A percentile compares a stretch with the other conserved stretches of the same genome.
phyloP scores from a whole-genome alignment of 352 stramenopile species.

The Thalassiosira exigua region DNA sequence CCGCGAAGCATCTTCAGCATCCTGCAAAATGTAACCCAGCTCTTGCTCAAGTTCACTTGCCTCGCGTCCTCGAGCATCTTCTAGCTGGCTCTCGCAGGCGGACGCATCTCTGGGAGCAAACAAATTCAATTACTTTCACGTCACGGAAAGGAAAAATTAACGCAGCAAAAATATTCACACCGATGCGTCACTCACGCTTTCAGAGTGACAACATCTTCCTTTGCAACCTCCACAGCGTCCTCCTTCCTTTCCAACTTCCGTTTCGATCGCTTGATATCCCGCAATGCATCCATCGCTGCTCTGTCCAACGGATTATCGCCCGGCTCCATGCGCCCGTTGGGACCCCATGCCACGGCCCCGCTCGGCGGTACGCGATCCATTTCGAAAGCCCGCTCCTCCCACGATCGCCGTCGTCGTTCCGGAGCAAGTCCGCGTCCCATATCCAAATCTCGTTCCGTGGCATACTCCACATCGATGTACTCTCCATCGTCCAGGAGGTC shows the following conservation, averaged over 20 bases:
- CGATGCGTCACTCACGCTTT: too few relatives aligned
- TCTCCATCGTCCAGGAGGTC: slow-evolving; percentile 41
- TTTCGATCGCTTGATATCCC: slow-evolving; percentile 69
- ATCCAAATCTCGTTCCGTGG: slow-evolving; percentile 1
- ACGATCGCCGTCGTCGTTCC: slow-evolving; percentile 44
- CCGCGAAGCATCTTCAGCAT: slow-evolving; percentile 70
- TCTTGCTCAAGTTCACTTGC: slow-evolving; percentile 31
- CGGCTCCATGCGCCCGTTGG: slow-evolving; percentile 51
- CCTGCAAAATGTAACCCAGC: slow-evolving; percentile 62
- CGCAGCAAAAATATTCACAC: too few relatives aligned
- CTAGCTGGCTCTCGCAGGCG: slow-evolving; percentile 53
- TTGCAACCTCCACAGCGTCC: slow-evolving; percentile 56
- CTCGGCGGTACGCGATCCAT: slow-evolving; percentile 76
- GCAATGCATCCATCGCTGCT: slow-evolving; percentile 68
- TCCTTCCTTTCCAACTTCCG: slow-evolving; percentile 60
- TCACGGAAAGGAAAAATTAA: too few relatives aligned
- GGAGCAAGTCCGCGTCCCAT: neutral
- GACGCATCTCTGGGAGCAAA: too few relatives aligned
- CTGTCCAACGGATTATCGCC: slow-evolving; percentile 67
- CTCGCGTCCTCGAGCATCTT: slow-evolving; percentile 25
- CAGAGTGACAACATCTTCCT: slow-evolving; percentile 71
- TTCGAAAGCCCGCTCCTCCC: slow-evolving; percentile 73
- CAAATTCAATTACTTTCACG: too few relatives aligned
- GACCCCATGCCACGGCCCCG: slow-evolving; percentile 69
- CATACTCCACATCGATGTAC: slow-evolving; percentile 39